These are phyloP conservation scores for Cupressus sempervirens DNA, from an alignment of 75 land plant species.

Conservation along the genomic window DNA sequence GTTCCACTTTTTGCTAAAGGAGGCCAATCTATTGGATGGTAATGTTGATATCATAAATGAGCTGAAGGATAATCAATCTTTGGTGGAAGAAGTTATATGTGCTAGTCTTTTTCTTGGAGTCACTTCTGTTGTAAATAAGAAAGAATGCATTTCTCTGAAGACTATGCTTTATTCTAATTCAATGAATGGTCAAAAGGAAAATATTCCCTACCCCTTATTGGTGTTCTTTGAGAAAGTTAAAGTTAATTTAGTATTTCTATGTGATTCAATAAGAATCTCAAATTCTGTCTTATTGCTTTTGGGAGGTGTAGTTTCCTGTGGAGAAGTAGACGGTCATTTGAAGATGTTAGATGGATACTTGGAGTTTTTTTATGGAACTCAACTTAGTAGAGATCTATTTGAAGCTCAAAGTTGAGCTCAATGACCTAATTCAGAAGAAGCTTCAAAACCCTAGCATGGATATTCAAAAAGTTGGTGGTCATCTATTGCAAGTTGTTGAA, in stretches of 20 bases:
- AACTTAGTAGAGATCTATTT: slow-evolving; percentile 53
- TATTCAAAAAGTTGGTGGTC: slow-evolving; percentile 36
- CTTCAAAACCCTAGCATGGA: slow-evolving; percentile 58
- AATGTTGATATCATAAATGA: slow-evolving; percentile 33
- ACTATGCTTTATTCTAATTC: slow-evolving; percentile 74
- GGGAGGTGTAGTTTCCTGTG: slow-evolving; percentile 67
- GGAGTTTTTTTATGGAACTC: slow-evolving; percentile 88
- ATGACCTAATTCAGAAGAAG: slow-evolving; percentile 69
- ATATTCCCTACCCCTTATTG: slow-evolving; percentile 84
- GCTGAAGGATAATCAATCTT: slow-evolving; percentile 66
- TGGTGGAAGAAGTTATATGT: slow-evolving; percentile 76
- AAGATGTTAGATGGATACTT: slow-evolving; percentile 92
- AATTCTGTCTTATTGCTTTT: slow-evolving; percentile 91
- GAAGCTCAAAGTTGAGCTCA: slow-evolving; percentile 66
- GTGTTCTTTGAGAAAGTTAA: slow-evolving; percentile 95
- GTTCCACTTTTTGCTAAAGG: slow-evolving; percentile 70
- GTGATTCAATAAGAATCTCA: slow-evolving; percentile 84
- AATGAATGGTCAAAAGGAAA: slow-evolving; percentile 62
- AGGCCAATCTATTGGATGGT: slow-evolving; percentile 55
- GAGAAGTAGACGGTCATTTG: slow-evolving; percentile 72
- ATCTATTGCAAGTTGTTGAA: slow-evolving; percentile 65
- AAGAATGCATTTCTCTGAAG: slow-evolving; percentile 63
- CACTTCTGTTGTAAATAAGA: slow-evolving; percentile 67
- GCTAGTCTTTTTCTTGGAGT: slow-evolving; percentile 92
- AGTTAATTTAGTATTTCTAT: slow-evolving; percentile 73